phyloP scores from a whole-genome alignment of 768 basidiomycete species.

The Naganishia kalamii region DNA sequence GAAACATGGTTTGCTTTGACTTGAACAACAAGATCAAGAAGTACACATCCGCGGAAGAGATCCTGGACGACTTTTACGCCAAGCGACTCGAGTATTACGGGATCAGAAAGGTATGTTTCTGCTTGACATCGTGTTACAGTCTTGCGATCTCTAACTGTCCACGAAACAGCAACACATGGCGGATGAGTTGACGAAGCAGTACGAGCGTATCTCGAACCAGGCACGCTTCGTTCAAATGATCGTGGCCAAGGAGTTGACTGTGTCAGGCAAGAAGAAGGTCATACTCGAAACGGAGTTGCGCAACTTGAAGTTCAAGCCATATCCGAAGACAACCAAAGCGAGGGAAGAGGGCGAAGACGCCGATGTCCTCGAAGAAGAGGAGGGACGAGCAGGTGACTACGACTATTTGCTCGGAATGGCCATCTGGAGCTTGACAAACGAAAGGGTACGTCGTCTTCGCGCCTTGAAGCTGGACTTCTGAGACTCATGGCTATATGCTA shows the following conservation, averaged over 20 bases:
- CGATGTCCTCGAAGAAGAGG: slow-evolving; percentile 55
- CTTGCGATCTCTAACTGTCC: neutral
- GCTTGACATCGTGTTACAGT: slow-evolving; percentile 11
- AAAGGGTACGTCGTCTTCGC: slow-evolving; percentile 57
- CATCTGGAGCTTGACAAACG: slow-evolving; percentile 87
- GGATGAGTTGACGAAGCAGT: slow-evolving; percentile 67
- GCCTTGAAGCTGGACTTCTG: neutral
- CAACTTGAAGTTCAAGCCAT: slow-evolving; percentile 76
- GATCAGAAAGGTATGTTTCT: slow-evolving; percentile 71
- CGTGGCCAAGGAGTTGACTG: slow-evolving; percentile 68
- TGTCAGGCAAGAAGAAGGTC: slow-evolving; percentile 80
- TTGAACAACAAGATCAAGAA: slow-evolving; percentile 91
- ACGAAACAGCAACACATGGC: slow-evolving; percentile 70
- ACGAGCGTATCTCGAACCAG: slow-evolving; percentile 85
- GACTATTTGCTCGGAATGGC: slow-evolving; percentile 94
- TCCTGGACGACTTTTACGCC: slow-evolving; percentile 88
- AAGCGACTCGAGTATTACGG: slow-evolving; percentile 83
- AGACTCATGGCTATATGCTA: neutral
- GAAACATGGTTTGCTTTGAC: slow-evolving; percentile 99
- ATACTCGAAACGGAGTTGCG: slow-evolving; percentile 80
- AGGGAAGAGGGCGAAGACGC: slow-evolving; percentile 63
- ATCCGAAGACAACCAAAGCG: slow-evolving; percentile 70
- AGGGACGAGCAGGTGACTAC: slow-evolving; percentile 58
- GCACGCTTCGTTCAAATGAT: slow-evolving; percentile 97
- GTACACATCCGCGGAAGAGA: slow-evolving; percentile 81